Evolutionary conservation across 1,139 yeast species (phyloP).

Genomic region (Oligophagozyma castellii): DNA sequence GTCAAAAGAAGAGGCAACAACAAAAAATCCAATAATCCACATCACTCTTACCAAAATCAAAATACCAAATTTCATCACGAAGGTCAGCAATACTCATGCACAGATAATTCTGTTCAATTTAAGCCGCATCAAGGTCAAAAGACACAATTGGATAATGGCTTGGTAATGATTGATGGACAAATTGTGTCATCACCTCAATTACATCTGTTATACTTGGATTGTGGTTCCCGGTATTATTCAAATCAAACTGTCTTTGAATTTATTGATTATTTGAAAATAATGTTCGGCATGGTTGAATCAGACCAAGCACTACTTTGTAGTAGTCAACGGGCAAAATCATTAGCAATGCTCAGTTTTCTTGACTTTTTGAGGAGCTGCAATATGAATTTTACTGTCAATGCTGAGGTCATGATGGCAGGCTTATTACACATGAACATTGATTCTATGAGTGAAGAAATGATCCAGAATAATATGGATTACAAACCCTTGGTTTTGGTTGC

Average conservation of each 20-base stretch:
- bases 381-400: constrained; percentile 7
- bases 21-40: constrained; percentile 2
- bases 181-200: constrained; percentile 16
- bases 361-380: constrained; percentile 15
- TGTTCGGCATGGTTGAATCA: constrained; percentile 2
- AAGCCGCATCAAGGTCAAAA: too few species aligned
- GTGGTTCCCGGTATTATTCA: constrained; percentile 21
- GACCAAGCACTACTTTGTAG: neutral
- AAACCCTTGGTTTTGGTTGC: constrained; percentile 53
- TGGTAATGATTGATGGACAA: constrained; percentile 12
- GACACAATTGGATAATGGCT: constrained; percentile 13
- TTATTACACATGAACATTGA: constrained; percentile 2
- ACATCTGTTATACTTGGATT: constrained; percentile 15
- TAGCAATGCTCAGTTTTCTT: constrained; percentile 8
- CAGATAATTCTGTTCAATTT: too few species aligned
- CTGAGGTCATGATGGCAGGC: constrained; percentile 1
- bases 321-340: constrained; percentile 2
- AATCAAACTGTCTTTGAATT: constrained; percentile 15
- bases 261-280: constrained; percentile 14
- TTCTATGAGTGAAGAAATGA: constrained; percentile 2
- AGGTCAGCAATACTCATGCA: too few species aligned
- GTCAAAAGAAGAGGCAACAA: constrained; percentile 4
- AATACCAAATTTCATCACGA: neutral
- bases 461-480: constrained; percentile 18
- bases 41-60: neutral